These are phyloP conservation scores for Solanum habrochaites DNA, from an alignment of 257 asterid genomes.

Conservation along the genomic window DNA sequence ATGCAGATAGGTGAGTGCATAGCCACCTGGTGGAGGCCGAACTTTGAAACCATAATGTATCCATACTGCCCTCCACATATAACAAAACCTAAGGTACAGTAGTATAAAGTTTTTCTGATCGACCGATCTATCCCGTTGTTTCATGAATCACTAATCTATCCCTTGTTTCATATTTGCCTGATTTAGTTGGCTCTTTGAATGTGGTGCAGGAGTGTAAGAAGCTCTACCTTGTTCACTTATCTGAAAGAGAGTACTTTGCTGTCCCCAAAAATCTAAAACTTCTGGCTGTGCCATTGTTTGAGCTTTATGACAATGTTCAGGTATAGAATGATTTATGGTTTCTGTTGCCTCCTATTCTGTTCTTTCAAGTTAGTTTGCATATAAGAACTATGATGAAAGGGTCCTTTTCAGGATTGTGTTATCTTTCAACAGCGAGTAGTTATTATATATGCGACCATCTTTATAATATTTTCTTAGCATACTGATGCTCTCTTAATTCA, in stretches of 20 bases:
- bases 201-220: slow-evolving; percentile 79
- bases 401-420: background rate
- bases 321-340: slow-evolving; percentile 10
- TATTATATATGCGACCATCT: background rate
- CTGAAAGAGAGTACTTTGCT: slow-evolving; percentile 86
- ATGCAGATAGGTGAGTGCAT: slow-evolving; percentile 95
- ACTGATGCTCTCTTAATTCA: background rate
- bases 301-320: slow-evolving; percentile 97
- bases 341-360: background rate
- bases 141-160: background rate
- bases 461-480: background rate
- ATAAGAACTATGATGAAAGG: background rate
- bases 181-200: background rate
- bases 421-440: background rate
- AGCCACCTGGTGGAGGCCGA: slow-evolving; percentile 98
- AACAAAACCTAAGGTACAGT: slow-evolving; percentile 71
- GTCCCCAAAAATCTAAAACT: slow-evolving; percentile 94
- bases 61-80: slow-evolving; percentile 98
- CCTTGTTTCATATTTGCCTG: background rate
- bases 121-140: background rate
- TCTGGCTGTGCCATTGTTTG: slow-evolving; percentile 95
- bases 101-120: background rate
- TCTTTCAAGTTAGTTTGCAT: background rate
- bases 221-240: slow-evolving; percentile 73
- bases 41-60: slow-evolving; percentile 86